Base-by-base conservation (phyloP, 352 stramenopile species). In the Thalassiosira hispida region DNA sequence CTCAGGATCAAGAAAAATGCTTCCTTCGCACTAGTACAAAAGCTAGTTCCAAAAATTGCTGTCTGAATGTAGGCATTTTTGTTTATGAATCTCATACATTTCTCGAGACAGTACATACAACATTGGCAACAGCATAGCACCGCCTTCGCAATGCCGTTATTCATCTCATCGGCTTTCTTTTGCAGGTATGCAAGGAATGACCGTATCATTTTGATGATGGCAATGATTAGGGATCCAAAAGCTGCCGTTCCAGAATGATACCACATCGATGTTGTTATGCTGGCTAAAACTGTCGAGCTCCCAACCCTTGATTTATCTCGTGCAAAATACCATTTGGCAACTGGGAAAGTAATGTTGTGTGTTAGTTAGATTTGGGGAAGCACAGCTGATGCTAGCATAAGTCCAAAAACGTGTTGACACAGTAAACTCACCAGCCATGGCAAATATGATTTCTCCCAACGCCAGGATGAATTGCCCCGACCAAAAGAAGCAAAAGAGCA, bases 51-150 rank as follows among this genome's bases (percentile, higher is more conserved):
- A 73, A 99, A 93, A 47, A 98, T 96, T 31, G 96, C 95, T 67
- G 96, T 97, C 68, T 98, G 90, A 65, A 97, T 97, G 52, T 96
- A 96, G 0, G 95, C 95, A 89, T 98, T 98, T 83, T 98, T 98
- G 78, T 97, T 98, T n/a, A 99, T 82, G 75, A 98, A 99, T 60
- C 95, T 96, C 70, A 99, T 93, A 64, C 95, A 97, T 62, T 98
- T 98, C 77, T 96, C 93, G 23, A 96, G 71, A 76, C 96, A 98
- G 91, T 95, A 98, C 51, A 99, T 84, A 81, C 92, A 98, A 83
- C 96, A 98, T 77, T 98, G 93, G 44, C 97, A 90, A 61, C 83
- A 93, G 77, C 95, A 98, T 29, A 96, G 73, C 12, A 95, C 77
- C 47, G 95, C 89, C 62, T 91, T 70, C 60, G 96, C 95, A 23